Evolutionary conservation across 1,139 yeast genomes (phyloP).

Genomic region (Casaregolazyma suthepensis): DNA sequence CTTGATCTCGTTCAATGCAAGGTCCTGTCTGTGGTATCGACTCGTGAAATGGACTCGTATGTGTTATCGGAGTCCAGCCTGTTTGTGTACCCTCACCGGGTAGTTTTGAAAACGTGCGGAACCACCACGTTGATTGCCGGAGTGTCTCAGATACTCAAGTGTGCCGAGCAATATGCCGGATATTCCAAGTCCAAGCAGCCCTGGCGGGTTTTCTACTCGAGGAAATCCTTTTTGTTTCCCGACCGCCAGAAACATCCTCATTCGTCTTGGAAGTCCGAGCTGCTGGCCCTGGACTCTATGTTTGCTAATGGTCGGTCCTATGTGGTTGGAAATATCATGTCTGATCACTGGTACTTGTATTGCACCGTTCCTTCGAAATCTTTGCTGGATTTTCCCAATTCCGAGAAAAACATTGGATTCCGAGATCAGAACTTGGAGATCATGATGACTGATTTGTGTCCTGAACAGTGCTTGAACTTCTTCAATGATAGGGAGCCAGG

Average conservation of each 20-base stretch:
- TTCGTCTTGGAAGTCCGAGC: constrained; percentile 78
- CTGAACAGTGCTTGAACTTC: constrained; percentile 51
- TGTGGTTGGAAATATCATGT: constrained; percentile 71
- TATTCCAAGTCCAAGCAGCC: constrained; percentile 35
- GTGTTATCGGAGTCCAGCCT: constrained; percentile 83
- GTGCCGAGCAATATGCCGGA: constrained; percentile 45
- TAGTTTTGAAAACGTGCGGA: constrained; percentile 91
- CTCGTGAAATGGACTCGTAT: constrained; percentile 69
- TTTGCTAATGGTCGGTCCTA: constrained; percentile 60
- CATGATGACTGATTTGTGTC: constrained; percentile 76
- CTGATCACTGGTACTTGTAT: constrained; percentile 89
- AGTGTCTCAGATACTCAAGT: constrained; percentile 54
- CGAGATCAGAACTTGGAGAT: constrained; percentile 81
- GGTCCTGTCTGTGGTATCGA: constrained; percentile 70
- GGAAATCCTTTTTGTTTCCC: constrained; percentile 92
- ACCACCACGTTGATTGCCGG: constrained; percentile 88
- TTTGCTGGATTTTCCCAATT: constrained; percentile 11
- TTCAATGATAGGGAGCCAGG: constrained; percentile 51
- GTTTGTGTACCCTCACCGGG: constrained; percentile 80
- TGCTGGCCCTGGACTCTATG: constrained; percentile 51
- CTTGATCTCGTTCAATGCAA: constrained; percentile 85
- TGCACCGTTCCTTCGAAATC: constrained; percentile 39
- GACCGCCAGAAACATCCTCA: constrained; percentile 77
- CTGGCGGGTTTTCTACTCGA: constrained; percentile 75
- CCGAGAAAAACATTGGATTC: constrained; percentile 15